Percentiles rank a stretch among this genome's conserved stretches.
These are phyloP conservation scores for Termitomyces sp. DNA, from an alignment of 768 basidiomycete genomes.

Conservation along the genomic window DNA sequence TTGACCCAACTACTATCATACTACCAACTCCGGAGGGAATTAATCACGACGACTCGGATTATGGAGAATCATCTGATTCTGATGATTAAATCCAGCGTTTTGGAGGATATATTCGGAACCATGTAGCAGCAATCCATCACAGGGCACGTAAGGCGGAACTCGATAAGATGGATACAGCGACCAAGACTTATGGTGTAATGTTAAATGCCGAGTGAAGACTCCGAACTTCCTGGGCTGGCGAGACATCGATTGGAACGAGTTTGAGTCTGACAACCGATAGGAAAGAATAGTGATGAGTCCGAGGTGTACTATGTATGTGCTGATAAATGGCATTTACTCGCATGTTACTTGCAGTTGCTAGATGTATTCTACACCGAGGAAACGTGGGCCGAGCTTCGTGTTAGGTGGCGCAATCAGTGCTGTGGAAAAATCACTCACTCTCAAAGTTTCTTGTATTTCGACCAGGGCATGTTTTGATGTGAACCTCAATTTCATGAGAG, in stretches of 20 bases:
- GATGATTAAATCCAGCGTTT: slow-evolving; percentile 4
- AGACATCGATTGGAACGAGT: too few relatives aligned
- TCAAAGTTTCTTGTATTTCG: not conserved
- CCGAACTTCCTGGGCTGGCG: not conserved
- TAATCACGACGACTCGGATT: slow-evolving; percentile 16
- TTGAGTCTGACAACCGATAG: too few relatives aligned
- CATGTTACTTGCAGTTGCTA: not conserved
- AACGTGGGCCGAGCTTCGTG: not conserved
- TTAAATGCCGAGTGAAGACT: not conserved
- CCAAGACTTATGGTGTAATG: not conserved
- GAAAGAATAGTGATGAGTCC: not conserved
- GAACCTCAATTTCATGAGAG: not conserved
- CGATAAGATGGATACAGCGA: not conserved
- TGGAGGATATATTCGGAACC: not conserved
- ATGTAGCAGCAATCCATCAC: not conserved
- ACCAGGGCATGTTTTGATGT: too few relatives aligned
- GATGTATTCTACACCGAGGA: not conserved
- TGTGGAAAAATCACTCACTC: not conserved
- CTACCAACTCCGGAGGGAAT: not conserved
- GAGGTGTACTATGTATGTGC: not conserved
- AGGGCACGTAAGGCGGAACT: not conserved
- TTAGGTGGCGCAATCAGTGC: not conserved
- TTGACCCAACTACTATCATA: slow-evolving; percentile 25
- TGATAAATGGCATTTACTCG: not conserved
- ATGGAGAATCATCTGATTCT: slow-evolving; percentile 12